Conservation (phyloP, 345 rosid genomes). For the Aquilaria malaccensis region DNA sequence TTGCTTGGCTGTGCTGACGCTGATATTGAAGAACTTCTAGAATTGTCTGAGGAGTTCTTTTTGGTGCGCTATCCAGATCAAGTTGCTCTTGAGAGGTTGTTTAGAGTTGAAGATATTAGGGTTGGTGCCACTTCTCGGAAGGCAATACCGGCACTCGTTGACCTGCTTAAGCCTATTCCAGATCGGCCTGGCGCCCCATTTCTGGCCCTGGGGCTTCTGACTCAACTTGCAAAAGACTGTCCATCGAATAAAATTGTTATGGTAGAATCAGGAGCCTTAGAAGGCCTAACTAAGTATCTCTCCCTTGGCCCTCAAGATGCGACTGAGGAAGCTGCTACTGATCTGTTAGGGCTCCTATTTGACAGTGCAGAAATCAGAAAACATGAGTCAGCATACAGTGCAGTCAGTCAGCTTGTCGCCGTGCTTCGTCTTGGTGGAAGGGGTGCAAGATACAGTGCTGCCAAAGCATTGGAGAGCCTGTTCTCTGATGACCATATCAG, state of each 20-base stretch:
- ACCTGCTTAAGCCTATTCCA: slow-evolving; percentile 97
- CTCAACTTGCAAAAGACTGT: slow-evolving; percentile 90
- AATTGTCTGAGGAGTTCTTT: slow-evolving; percentile 74
- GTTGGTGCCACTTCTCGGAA: slow-evolving; percentile 96
- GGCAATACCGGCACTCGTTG: slow-evolving; percentile 95
- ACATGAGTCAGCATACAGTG: slow-evolving; percentile 94
- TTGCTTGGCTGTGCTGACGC: slow-evolving; percentile 94
- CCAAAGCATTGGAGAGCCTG: slow-evolving; percentile 92
- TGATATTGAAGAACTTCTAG: slow-evolving; percentile 81
- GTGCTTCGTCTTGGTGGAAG: slow-evolving; percentile 97
- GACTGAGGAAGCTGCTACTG: slow-evolving; percentile 99
- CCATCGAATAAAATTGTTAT: slow-evolving; percentile 81
- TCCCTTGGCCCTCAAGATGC: slow-evolving; percentile 98
- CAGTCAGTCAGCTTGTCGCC: slow-evolving; percentile 94
- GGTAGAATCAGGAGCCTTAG: slow-evolving; percentile 98
- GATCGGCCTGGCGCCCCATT: slow-evolving; percentile 99
- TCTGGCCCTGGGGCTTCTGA: slow-evolving; percentile 82
- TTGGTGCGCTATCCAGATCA: slow-evolving; percentile 89
- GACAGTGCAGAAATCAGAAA: slow-evolving; percentile 88
- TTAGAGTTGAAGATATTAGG: slow-evolving; percentile 98
- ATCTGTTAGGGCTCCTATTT: slow-evolving; percentile 80
- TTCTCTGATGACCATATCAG: slow-evolving; percentile 96
- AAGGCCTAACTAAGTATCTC: slow-evolving; percentile 91
- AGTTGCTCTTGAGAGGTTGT: slow-evolving; percentile 96
- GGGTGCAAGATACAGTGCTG: slow-evolving; percentile 93